Conservation (phyloP, 331 rosid genomes). For the Spiraea crenata region DNA sequence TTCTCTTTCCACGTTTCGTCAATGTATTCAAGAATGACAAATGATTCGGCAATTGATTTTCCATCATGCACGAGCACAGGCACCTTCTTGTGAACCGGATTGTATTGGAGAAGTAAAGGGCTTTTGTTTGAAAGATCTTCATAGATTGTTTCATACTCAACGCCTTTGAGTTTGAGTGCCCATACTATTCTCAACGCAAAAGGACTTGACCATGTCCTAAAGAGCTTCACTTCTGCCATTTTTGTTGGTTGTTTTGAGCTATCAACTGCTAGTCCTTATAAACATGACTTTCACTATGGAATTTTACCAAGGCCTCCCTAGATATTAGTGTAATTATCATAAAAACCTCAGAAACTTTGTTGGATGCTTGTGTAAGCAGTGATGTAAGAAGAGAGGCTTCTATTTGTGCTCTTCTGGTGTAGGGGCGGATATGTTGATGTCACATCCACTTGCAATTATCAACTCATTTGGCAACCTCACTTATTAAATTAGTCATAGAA, state of each 20-base stretch:
- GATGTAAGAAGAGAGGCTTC: no score
- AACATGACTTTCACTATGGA: background rate
- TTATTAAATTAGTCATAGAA: no score
- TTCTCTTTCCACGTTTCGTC: constrained; percentile 32
- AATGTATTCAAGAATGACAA: constrained; percentile 41
- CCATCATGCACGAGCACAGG: constrained; percentile 45
- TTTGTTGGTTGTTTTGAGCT: background rate
- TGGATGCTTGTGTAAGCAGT: no score
- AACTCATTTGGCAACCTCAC: no score
- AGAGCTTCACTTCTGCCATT: constrained; percentile 37
- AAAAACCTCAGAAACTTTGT: no score
- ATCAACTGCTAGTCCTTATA: background rate
- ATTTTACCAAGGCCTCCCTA: background rate
- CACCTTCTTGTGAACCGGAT: constrained; percentile 32
- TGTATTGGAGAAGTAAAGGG: constrained; percentile 31
- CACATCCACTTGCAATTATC: no score
- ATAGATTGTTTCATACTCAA: constrained; percentile 24
- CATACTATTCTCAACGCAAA: constrained; percentile 33
- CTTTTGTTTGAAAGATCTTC: constrained; percentile 49
- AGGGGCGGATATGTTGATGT: no score
- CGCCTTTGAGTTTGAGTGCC: constrained; percentile 40
- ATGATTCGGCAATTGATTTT: constrained; percentile 37
- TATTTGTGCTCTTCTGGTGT: no score
- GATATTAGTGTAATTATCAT: background rate
- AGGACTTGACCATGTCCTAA: constrained; percentile 29